These are phyloP conservation scores for Excoecaria agallocha DNA, from an alignment of 345 rosid genomes.

Conservation along the genomic window DNA sequence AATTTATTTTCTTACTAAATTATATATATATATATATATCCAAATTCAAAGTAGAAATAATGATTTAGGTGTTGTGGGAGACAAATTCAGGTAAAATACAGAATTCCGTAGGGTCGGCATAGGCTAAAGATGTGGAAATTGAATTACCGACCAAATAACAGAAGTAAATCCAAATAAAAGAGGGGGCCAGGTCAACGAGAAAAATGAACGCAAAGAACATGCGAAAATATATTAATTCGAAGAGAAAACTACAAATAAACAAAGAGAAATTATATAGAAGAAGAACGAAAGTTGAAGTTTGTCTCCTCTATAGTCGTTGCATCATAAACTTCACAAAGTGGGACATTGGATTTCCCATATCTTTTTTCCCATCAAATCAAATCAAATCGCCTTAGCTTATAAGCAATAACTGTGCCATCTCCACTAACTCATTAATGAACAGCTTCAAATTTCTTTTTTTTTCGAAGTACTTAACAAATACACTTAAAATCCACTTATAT, in stretches of 20 bases:
- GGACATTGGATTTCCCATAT: slow-evolving; percentile 32
- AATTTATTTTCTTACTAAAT: too few relatives aligned
- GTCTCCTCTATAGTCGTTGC: slow-evolving; percentile 21
- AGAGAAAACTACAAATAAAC: slow-evolving; percentile 11
- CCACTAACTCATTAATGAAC: background rate
- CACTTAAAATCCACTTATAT: too few relatives aligned
- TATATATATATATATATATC: too few relatives aligned
- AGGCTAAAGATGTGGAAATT: background rate
- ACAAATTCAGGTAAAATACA: too few relatives aligned
- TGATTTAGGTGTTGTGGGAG: too few relatives aligned
- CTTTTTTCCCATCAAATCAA: slow-evolving; percentile 23
- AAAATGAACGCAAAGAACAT: background rate
- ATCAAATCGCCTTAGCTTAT: slow-evolving; percentile 9
- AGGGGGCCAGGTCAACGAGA: slow-evolving; percentile 4
- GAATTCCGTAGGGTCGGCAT: background rate
- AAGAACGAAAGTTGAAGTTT: slow-evolving; percentile 18
- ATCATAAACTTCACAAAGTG: slow-evolving; percentile 26
- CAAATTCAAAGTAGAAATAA: too few relatives aligned
- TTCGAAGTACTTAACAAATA: too few relatives aligned
- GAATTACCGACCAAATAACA: background rate
- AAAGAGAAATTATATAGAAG: slow-evolving; percentile 17
- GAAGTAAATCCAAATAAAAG: background rate
- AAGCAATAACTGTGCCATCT: slow-evolving; percentile 11
- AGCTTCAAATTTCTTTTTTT: too few relatives aligned
- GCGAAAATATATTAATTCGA: background rate